Evolutionary conservation across 1,139 yeast genomes (phyloP), one percentile per base, ranked within the genome.

Genomic region (Lodderomyces parapsilosis): DNA sequence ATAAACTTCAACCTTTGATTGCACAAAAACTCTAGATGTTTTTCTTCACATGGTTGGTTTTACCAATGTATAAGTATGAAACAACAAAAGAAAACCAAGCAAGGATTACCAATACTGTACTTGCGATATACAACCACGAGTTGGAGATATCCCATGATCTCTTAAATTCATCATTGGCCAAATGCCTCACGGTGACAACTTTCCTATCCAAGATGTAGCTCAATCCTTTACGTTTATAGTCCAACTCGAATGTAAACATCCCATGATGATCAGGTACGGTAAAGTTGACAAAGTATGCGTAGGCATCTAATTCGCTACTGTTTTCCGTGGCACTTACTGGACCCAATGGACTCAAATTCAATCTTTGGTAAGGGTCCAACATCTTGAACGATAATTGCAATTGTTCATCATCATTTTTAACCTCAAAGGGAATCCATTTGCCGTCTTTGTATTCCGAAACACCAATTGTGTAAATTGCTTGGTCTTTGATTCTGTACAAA

Each of bases 231-330:
- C 96, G 81, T 63, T 80, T 79, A 70, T 91, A 91, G 56, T 86
- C 86, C 40, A 87, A 74, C 50, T 78, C 78, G 64, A 89, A 89
- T 3, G 97, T 88, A 66, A 90, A 94, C 79, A 93, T 86, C 45
- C 99, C 99, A 61, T 93, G 96, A 59, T 91, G 97, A 63, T 93
- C 98, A 18, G 99, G 99, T 39, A 90, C 67, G 43, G 77, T 76
- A 65, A 94, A 89, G 47, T 67, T 62, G 36, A 62, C 67, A 45
- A 43, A 62, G 54, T 68, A 73, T 23, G 61, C 60, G 48, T 50
- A 65, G 19, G 68, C 51, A 40, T 76, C 76, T 22, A 70, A 68
- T 11, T 55, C 56, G 36, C 52, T 41, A 34, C 43, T 49, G 27
- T 68, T 59, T 24, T 75, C 73, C 1, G 71, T 60, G 18, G 66